Evolutionary conservation across 106 monocot species (phyloP), one percentile per base, ranked within the genome.

Genomic region (Dioscorea alata): DNA sequence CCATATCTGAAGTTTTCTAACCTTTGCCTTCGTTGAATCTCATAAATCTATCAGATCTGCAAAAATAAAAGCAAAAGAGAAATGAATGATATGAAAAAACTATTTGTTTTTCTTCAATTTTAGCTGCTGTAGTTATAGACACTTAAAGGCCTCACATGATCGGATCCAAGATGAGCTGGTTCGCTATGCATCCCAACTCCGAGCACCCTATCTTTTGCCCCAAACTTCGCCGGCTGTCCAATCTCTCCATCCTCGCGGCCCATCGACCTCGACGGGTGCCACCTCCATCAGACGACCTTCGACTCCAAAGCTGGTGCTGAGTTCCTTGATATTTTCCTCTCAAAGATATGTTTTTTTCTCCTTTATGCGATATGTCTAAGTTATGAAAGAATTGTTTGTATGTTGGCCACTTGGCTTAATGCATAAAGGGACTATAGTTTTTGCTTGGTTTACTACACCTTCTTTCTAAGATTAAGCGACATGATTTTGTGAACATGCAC

Each of bases 161-260:
- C 17, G 6, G 18, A 4, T 12, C n/a, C 6, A 81, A 18, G n/a
- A 81, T 81, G 85, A 81, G 75, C 35, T 64, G 78, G 73, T 74
- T 28, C 52, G 75, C 70, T 66, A 74, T 74, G 35, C 58, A 74
- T 66, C 76, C 67, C 63, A 81, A 70, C 64, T 64, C 73, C 50
- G 50, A 14, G 10, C 50, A 8, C 50, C 74, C 81, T 20, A 70
- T 93, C 15, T 80, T 84, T 31, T 94, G 93, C 71, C 93, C 93
- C 12, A 89, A 84, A 33, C 93, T 90, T 0, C 79, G 84, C 25
- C 85, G 91, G 6, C 69, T 86, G 50, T 51, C 67, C 28, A 78
- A 71, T 9, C 74, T 80, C n/a, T 48, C 65, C 21, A 59, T 17
- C 59, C 64, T 32, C 32, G 65, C 69, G 58, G 87, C n/a, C 79